These are phyloP conservation scores for Fraxinus excelsior DNA, from an alignment of 257 asterid species.

Conservation along the genomic window DNA sequence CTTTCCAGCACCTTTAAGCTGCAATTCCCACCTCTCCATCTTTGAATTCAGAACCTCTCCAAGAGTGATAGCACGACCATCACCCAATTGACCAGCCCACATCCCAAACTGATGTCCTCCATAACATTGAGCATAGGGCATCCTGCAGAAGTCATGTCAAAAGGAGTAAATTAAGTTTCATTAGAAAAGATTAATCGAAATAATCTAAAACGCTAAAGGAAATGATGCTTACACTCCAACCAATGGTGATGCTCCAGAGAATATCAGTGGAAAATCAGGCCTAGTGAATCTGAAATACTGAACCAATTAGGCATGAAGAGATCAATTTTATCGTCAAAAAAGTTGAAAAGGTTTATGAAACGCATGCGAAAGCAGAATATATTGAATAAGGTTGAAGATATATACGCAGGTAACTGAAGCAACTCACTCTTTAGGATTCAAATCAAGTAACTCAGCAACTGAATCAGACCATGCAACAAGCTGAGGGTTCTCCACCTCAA, in stretches of 20 bases:
- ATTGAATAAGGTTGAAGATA: slow-evolving; percentile 3
- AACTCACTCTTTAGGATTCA: slow-evolving; percentile 86
- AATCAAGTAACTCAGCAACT: slow-evolving; percentile 75
- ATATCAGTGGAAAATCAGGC: slow-evolving; percentile 72
- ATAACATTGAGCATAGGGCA: slow-evolving; percentile 90
- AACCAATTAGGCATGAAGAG: slow-evolving; percentile 29
- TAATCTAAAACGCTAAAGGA: slow-evolving; percentile 9
- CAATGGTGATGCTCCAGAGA: slow-evolving; percentile 75
- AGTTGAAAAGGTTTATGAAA: slow-evolving; percentile 12
- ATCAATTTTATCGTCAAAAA: slow-evolving; percentile 19
- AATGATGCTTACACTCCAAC: slow-evolving; percentile 67
- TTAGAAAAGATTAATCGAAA: background rate
- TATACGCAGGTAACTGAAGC: slow-evolving; percentile 9
- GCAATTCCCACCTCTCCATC: slow-evolving; percentile 89
- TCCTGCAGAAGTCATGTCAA: slow-evolving; percentile 34
- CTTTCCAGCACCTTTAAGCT: slow-evolving; percentile 96
- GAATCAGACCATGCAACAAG: slow-evolving; percentile 91
- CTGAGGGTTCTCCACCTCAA: slow-evolving; percentile 83
- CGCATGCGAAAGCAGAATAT: slow-evolving; percentile 1
- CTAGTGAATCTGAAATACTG: slow-evolving; percentile 73
- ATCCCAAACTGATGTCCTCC: slow-evolving; percentile 99
- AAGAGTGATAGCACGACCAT: slow-evolving; percentile 92
- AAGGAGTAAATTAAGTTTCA: slow-evolving; percentile 10
- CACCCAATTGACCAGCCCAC: slow-evolving; percentile 99
- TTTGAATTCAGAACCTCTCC: slow-evolving; percentile 87